A percentile compares a stretch with the other conserved stretches of the same genome.
phyloP scores from a whole-genome alignment of 2,329 filamentous ascomycete species.

The Aspergillus transmontanensis region DNA sequence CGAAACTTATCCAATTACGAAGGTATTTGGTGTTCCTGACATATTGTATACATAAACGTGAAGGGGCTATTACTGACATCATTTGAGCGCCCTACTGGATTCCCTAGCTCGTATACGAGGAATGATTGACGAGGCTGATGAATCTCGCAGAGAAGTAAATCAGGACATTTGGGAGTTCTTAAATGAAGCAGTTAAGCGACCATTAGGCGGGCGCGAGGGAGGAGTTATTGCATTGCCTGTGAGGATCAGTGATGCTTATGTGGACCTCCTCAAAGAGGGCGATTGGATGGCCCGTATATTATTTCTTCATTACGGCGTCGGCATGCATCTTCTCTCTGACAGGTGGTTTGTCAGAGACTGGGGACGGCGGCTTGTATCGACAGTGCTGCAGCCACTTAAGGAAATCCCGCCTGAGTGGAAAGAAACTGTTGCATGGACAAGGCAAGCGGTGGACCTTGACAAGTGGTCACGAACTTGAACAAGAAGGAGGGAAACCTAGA shows the following conservation, averaged over 20 bases:
- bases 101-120: slow-evolving; percentile 24
- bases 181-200: slow-evolving; percentile 30
- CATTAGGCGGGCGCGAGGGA: slow-evolving; percentile 29
- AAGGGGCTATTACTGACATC: slow-evolving; percentile 8
- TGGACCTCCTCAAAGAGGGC: slow-evolving; percentile 27
- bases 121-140: slow-evolving; percentile 20
- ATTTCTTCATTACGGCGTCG: slow-evolving; percentile 34
- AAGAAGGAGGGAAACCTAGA: neutral
- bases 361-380: slow-evolving; percentile 32
- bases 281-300: slow-evolving; percentile 35
- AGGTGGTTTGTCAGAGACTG: slow-evolving; percentile 38
- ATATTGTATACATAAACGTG: neutral
- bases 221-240: slow-evolving; percentile 35
- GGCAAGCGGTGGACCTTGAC: slow-evolving; percentile 24
- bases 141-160: slow-evolving; percentile 22
- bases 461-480: slow-evolving; percentile 7
- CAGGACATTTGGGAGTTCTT: slow-evolving; percentile 29
- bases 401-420: slow-evolving; percentile 30
- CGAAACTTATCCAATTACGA: slow-evolving; percentile 16
- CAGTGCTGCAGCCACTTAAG: slow-evolving; percentile 28
- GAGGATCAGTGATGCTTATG: slow-evolving; percentile 30
- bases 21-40: slow-evolving; percentile 10
- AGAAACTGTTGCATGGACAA: slow-evolving; percentile 32
- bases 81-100: slow-evolving; percentile 25
- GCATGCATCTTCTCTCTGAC: slow-evolving; percentile 34